Evolutionary conservation across 805 yeast genomes (phyloP).

Genomic region (Candida montana): DNA sequence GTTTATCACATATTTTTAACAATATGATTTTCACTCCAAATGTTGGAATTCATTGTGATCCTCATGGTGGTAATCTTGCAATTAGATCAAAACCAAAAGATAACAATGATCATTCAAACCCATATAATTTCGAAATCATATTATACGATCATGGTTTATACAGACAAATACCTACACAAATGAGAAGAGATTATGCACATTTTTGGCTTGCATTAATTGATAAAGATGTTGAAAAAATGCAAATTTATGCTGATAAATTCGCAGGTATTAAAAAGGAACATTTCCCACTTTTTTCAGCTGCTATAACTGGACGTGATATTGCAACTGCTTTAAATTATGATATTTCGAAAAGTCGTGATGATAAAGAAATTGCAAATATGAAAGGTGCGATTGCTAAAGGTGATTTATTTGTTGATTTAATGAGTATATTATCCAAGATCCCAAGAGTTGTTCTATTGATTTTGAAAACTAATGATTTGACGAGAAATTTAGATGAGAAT

Average conservation of each 20-base stretch:
- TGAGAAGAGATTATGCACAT: slow-evolving; percentile 79
- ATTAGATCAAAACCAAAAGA: slow-evolving; percentile 43
- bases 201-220: slow-evolving; percentile 90
- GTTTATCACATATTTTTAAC: slow-evolving; percentile 87
- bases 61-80: slow-evolving; percentile 96
- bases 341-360: slow-evolving; percentile 46
- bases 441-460: slow-evolving; percentile 85
- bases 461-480: slow-evolving; percentile 89
- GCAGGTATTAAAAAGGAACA: slow-evolving; percentile 75
- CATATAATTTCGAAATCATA: slow-evolving; percentile 83
- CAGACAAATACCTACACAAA: slow-evolving; percentile 69
- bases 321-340: slow-evolving; percentile 67
- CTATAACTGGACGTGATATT: slow-evolving; percentile 91
- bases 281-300: slow-evolving; percentile 83
- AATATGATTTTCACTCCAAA: slow-evolving; percentile 93
- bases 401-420: slow-evolving; percentile 65
- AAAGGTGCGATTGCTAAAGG: slow-evolving; percentile 54
- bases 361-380: slow-evolving; percentile 65
- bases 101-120: slow-evolving; percentile 24
- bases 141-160: slow-evolving; percentile 94
- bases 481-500: slow-evolving; percentile 81
- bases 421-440: slow-evolving; percentile 70
- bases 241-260: slow-evolving; percentile 65
- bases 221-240: slow-evolving; percentile 60
- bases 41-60: slow-evolving; percentile 94